phyloP scores from a whole-genome alignment of 768 basidiomycete genomes.

The Boletus fagicola region DNA sequence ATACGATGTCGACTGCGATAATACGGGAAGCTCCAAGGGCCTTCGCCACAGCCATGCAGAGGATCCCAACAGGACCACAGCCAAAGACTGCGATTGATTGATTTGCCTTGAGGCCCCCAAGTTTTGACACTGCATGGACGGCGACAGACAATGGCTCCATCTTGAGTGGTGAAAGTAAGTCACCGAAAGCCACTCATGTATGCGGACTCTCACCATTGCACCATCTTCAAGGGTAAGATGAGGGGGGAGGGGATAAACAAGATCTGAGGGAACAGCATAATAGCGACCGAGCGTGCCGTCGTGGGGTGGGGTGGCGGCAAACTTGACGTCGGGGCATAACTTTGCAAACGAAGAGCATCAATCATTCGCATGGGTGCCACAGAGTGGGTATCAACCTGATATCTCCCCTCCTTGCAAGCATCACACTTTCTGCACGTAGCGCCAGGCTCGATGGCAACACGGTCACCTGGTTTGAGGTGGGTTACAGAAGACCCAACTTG shows the following conservation, averaged over 20 bases:
- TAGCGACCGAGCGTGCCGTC: conserved; percentile 88
- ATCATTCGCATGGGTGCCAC: not conserved
- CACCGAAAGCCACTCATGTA: not conserved
- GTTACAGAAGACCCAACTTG: conserved; percentile 76
- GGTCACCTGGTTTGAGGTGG: conserved; percentile 75
- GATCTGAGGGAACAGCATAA: conserved; percentile 83
- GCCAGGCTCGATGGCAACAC: conserved; percentile 91
- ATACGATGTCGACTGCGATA: conserved; percentile 80
- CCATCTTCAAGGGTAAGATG: conserved; percentile 89
- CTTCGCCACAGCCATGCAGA: conserved; percentile 95
- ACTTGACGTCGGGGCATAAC: conserved; percentile 84
- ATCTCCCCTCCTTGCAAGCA: conserved; percentile 80
- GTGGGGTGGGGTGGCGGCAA: conserved; percentile 92
- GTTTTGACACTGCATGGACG: conserved; percentile 79
- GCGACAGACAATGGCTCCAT: conserved; percentile 95
- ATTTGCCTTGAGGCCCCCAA: conserved; percentile 69
- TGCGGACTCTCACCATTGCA: conserved; percentile 65
- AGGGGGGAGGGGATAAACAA: conserved; percentile 82
- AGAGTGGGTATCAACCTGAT: conserved; percentile 54
- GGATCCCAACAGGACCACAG: conserved; percentile 83
- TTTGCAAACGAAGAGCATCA: conserved; percentile 27
- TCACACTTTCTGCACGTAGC: conserved; percentile 81
- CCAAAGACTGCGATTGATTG: conserved; percentile 85
- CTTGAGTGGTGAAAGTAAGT: conserved; percentile 37
- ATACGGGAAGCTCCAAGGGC: conserved; percentile 84